Base-by-base conservation (phyloP, 2,329 filamentous ascomycete genomes). In the Xylariaceae sp. region DNA sequence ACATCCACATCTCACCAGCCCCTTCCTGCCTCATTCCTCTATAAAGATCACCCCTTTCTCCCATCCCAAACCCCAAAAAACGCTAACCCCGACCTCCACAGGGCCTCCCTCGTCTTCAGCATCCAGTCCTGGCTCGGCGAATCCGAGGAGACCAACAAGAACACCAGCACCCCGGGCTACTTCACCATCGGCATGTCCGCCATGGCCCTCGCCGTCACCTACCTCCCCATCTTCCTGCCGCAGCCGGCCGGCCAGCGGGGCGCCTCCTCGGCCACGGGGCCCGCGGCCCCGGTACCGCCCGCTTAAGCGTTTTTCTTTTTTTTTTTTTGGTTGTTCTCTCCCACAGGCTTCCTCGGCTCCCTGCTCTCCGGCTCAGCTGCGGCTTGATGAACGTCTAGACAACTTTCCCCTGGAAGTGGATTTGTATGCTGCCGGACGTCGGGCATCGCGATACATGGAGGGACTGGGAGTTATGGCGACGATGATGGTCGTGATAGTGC, bases 121-220 rank as follows among this genome's bases (percentile, higher is more conserved):
- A 64, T 89, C 41, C 83, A 90, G 69, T 81, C 72, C 62, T 91
- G 85, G 85, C 75, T 89, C 36, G 81, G 82, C 50, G 85, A 89
- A 73, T 84, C 82, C 55, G 75, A 81, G 55, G 81, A 84, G 44
- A 64, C 79, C 43, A 77, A 73, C 65, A 83, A 79, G 63, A 82
- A 68, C 44, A 67, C 79, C 19, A 68, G 73, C 34, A 90, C 87
- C 4, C 89, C 90, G 2, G 78, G 72, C 13, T 72, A 73, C 56
- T 83, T 93, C 65, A 82, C 81, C 42, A 81, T 93, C 42, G 76
- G 82, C 64, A 93, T 94, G 86, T 81, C 87, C 16, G 58, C 80
- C 45, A 76, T 83, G 74, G 73, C 79, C 30, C 69, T 85, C 37
- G 66, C 59, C 45, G 68, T 76, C 24, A 72, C 68, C 38, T 76